Percentiles rank a stretch among this genome's conserved stretches.
Evolutionary conservation across 257 asterid species (phyloP).

Genomic region (Gardenia jasminoides): DNA sequence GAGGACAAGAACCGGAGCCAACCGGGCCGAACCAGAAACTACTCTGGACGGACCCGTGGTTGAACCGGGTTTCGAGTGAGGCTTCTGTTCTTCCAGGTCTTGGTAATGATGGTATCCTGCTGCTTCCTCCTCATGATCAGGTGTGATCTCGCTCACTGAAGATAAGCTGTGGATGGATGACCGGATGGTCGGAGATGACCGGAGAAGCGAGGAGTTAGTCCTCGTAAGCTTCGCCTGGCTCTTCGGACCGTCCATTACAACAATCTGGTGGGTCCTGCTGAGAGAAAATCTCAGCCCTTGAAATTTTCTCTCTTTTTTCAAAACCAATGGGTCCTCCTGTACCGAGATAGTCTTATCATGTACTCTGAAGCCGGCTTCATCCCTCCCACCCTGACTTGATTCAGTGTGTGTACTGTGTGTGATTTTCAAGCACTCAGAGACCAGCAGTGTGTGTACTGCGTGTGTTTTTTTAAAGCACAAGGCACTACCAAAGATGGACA

Average conservation of each 20-base stretch:
- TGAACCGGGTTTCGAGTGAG: slow-evolving; percentile 51
- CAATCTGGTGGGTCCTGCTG: slow-evolving; percentile 8
- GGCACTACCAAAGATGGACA: not conserved
- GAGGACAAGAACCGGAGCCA: slow-evolving; percentile 45
- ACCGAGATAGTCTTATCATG: slow-evolving; percentile 48
- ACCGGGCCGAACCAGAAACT: slow-evolving; percentile 14
- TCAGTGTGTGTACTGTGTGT: slow-evolving; percentile 27
- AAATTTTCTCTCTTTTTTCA: slow-evolving; percentile 2
- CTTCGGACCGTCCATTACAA: slow-evolving; percentile 70
- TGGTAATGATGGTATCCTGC: not conserved
- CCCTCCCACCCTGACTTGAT: slow-evolving; percentile 24
- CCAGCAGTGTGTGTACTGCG: slow-evolving; percentile 15
- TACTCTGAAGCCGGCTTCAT: slow-evolving; percentile 65
- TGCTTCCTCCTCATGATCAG: slow-evolving; percentile 42
- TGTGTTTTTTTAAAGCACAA: slow-evolving; percentile 7
- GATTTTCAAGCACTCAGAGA: slow-evolving; percentile 19
- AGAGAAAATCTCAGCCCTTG: slow-evolving; percentile 21
- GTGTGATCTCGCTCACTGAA: slow-evolving; percentile 60
- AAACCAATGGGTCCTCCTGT: slow-evolving; percentile 38
- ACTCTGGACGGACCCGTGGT: slow-evolving; percentile 24
- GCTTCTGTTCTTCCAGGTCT: slow-evolving; percentile 93
- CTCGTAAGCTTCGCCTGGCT: slow-evolving; percentile 77
- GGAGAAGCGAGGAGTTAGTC: slow-evolving; percentile 85
- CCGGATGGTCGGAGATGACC: slow-evolving; percentile 78
- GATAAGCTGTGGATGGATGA: slow-evolving; percentile 82